Conservation (phyloP, 139 green algal genomes). For the Chlorella vulgaris region DNA sequence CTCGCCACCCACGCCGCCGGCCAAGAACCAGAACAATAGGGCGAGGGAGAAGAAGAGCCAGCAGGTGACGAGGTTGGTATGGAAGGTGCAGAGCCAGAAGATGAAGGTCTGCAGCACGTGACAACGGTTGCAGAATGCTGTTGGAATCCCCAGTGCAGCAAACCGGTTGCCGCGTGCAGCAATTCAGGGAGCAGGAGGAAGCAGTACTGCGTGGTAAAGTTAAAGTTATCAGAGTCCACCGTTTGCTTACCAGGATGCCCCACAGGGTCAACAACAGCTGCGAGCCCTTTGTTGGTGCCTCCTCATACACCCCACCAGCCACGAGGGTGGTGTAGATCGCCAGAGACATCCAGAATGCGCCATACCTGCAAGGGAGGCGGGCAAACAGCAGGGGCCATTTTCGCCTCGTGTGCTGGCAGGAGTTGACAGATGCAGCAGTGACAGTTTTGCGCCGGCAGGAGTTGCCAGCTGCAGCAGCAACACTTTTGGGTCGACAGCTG, state of each 20-base stretch:
- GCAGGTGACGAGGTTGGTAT: constrained; percentile 28
- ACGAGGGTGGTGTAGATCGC: constrained; percentile 15
- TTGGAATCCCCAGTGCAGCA: not conserved
- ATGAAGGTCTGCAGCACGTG: constrained; percentile 38
- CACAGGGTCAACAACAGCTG: constrained; percentile 23
- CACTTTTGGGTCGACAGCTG: too few species aligned
- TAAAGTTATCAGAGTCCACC: too few species aligned
- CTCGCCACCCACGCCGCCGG: constrained; percentile 18
- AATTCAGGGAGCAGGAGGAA: too few species aligned
- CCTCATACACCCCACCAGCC: not conserved
- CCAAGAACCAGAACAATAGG: constrained; percentile 34
- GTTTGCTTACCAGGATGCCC: constrained; percentile 31
- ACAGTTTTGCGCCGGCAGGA: not conserved
- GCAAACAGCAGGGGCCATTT: not conserved
- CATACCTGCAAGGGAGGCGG: constrained; percentile 47
- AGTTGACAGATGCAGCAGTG: not conserved
- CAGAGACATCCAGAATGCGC: constrained; percentile 47
- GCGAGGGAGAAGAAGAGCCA: constrained; percentile 41
- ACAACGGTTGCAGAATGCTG: too few species aligned
- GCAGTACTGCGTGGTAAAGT: too few species aligned
- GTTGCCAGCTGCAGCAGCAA: too few species aligned
- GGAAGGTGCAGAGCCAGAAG: constrained; percentile 39
- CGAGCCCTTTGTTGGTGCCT: not conserved
- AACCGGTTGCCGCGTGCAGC: too few species aligned
- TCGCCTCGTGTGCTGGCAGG: not conserved